A percentile compares a stretch with the other conserved stretches of the same genome.
Evolutionary conservation across 495 filamentous ascomycete species (phyloP).

Genomic region (Achaetomiella virescens): DNA sequence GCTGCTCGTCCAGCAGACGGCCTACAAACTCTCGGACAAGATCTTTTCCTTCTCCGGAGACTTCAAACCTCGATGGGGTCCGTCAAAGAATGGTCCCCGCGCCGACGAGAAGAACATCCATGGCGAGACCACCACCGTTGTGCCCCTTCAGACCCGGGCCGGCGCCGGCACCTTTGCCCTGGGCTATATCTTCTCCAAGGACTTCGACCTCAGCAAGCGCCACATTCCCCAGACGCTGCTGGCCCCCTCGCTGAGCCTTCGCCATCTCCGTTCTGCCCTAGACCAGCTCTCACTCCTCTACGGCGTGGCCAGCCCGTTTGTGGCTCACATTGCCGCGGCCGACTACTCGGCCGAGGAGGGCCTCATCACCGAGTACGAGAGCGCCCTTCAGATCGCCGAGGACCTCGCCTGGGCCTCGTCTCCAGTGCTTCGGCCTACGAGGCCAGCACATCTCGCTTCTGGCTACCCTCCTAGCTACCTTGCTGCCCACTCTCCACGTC

Average conservation of each 20-base stretch:
- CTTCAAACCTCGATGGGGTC: constrained; percentile 83
- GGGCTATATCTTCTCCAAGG: constrained; percentile 94
- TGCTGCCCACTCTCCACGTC: constrained; percentile 81
- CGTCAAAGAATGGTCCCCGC: constrained; percentile 65
- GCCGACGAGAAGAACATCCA: constrained; percentile 66
- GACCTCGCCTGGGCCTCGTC: constrained; percentile 80
- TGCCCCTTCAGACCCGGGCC: constrained; percentile 76
- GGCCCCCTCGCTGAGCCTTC: constrained; percentile 74
- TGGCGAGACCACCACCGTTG: constrained; percentile 70
- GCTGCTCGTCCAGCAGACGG: constrained; percentile 88
- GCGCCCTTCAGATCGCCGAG: constrained; percentile 74
- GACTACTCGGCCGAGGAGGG: constrained; percentile 68
- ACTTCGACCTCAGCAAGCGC: constrained; percentile 86
- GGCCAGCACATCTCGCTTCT: constrained; percentile 93
- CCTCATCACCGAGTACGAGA: constrained; percentile 82
- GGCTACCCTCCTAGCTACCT: constrained; percentile 70
- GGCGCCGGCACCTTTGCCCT: constrained; percentile 89
- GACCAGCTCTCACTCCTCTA: constrained; percentile 89
- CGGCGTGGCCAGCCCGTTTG: constrained; percentile 81
- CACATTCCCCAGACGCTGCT: constrained; percentile 85
- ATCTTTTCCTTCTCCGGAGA: constrained; percentile 94
- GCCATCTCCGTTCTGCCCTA: constrained; percentile 71
- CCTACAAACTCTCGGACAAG: constrained; percentile 89
- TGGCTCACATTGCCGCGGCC: constrained; percentile 87
- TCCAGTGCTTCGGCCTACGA: constrained; percentile 82